Percentiles rank a stretch among this genome's conserved stretches.
phyloP scores from a whole-genome alignment of 78 protist species.

The Cyanophora paradoxa region DNA sequence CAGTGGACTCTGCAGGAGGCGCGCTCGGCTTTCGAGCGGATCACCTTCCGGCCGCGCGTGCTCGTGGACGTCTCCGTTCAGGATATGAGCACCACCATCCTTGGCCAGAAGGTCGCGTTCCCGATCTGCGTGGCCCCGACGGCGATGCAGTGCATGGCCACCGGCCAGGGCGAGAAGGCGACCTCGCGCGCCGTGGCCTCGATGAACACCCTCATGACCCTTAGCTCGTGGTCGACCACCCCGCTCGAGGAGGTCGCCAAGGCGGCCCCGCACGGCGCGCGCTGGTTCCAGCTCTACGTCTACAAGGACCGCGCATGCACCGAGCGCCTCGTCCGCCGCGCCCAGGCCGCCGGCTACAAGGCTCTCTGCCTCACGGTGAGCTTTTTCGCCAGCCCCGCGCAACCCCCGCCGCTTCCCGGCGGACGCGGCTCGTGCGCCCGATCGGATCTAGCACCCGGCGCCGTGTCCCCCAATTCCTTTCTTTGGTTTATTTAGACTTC shows the following conservation, averaged over 20 bases:
- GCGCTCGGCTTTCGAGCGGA: constrained; percentile 23
- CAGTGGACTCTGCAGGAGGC: neutral
- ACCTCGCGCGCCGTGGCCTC: neutral
- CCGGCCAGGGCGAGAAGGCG: constrained; percentile 27
- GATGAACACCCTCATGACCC: constrained; percentile 39
- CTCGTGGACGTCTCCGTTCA: constrained; percentile 34
- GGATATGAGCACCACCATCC: constrained; percentile 9
- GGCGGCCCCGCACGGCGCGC: neutral
- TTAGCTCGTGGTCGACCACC: constrained; percentile 37
- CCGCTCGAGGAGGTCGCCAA: constrained; percentile 48
- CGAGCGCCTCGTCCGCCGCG: constrained; percentile 40
- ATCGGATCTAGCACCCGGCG: no score
- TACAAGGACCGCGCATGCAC: constrained; percentile 47
- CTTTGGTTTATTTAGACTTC: no score
- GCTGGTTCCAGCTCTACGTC: constrained; percentile 68
- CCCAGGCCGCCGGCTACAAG: constrained; percentile 40
- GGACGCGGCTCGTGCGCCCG: no score
- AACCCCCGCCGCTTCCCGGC: no score
- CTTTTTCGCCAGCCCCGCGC: no score
- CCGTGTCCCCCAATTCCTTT: no score
- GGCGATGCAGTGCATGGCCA: constrained; percentile 36
- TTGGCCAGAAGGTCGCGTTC: constrained; percentile 1
- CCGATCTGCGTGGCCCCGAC: constrained; percentile 31
- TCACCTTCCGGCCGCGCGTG: constrained; percentile 28
- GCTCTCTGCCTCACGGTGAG: no score